Evolutionary conservation across 2,329 filamentous ascomycete species (phyloP), one percentile per base, ranked within the genome.

Genomic region (Alternaria sp.): DNA sequence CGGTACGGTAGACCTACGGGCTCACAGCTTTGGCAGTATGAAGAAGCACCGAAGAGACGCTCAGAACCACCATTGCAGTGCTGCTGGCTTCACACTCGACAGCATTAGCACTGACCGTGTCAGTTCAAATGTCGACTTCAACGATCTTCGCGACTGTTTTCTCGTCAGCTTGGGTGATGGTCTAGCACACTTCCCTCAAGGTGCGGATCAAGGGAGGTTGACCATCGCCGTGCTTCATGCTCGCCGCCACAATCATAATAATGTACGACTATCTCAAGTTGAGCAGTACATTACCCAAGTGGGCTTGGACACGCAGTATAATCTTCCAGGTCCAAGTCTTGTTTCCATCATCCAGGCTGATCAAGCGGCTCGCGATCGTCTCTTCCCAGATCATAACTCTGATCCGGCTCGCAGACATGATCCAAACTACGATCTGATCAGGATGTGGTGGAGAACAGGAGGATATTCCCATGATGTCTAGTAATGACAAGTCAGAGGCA

Each of bases 131-230:
- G 22, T 22, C 6, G 46, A 49, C 28, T 49, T 49, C 30, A 34
- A 22, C 46, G 46, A 49, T 49, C 46, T 49, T 36, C 46, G 46
- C 18, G 46, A 49, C 16, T 49, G 46, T 30, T 49, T 49, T 20
- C 30, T 49, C 22, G 20, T 49, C 46, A 49, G 46, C 46, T 22
- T 49, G 9, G 46, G 30, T 8, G 46, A 49, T 20, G 46, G 46
- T 6, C 30, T 49, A 25, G 30, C 34, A 36, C 32, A 49, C 46
- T 49, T 20, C 12, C 46, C 46, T 49, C 28, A 32, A 34, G 46
- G 46, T 22, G 46, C 46, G 12, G 46, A 49, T n/a, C 7, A 34
- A 32, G 46, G 46, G 18, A 18, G 22, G 2, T 34, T 36, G 30
- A 49, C 30, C 18, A 32, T 49, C 16, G 46, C 46, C 10, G 46